phyloP scores from a whole-genome alignment of 352 stramenopile species.

The Phytophthora brassicae region DNA sequence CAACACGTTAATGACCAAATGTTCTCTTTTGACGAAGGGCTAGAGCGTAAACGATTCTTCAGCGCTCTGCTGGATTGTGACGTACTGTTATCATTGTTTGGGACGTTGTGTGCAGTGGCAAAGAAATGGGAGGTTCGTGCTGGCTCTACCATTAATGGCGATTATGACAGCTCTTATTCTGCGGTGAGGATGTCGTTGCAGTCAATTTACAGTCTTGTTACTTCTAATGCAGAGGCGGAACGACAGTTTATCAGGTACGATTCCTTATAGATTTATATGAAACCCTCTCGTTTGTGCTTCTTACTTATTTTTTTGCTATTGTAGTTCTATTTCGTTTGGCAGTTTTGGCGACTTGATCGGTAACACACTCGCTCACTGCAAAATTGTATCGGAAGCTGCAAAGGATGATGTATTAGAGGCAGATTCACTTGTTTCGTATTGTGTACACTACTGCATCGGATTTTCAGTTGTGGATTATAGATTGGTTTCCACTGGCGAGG shows the following conservation, averaged over 20 bases:
- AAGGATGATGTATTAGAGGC: not conserved
- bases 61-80: slow-evolving; percentile 45
- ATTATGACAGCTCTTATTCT: not conserved
- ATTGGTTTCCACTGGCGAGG: not conserved
- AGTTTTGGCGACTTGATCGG: slow-evolving; percentile 22
- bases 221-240: slow-evolving; percentile 12
- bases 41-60: slow-evolving; percentile 34
- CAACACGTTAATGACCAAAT: not conserved
- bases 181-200: slow-evolving; percentile 18
- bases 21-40: not conserved
- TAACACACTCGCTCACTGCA: slow-evolving; percentile 6
- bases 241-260: slow-evolving; percentile 20
- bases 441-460: slow-evolving; percentile 27
- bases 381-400: not conserved
- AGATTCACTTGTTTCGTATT: slow-evolving; percentile 19
- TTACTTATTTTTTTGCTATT: slow-evolving; percentile 7
- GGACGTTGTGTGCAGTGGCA: slow-evolving; percentile 38
- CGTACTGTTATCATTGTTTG: slow-evolving; percentile 41
- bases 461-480: slow-evolving; percentile 25
- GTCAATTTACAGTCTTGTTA: slow-evolving; percentile 21
- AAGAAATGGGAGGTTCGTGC: slow-evolving; percentile 12
- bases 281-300: not conserved
- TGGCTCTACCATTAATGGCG: not conserved
- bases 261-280: not conserved
- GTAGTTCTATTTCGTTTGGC: slow-evolving; percentile 28